Conservation (phyloP, 2,329 filamentous ascomycete genomes). For the Paecilomyces dactylethromorphus region DNA sequence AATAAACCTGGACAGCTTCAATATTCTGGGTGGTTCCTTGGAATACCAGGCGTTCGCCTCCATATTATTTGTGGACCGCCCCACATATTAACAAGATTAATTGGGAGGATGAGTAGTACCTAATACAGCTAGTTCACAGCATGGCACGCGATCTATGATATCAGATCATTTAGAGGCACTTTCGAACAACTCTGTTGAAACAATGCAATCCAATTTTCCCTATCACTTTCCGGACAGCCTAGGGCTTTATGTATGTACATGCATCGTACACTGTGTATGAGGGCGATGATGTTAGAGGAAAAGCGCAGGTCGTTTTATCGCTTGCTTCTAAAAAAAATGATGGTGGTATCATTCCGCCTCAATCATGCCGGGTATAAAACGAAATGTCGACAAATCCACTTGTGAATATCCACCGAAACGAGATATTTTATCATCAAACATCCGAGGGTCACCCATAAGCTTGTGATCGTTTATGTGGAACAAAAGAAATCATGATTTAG, state of each 20-base stretch:
- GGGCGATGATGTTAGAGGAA: background rate
- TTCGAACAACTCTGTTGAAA: too few species aligned
- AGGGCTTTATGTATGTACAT: background rate
- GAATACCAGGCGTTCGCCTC: too few species aligned
- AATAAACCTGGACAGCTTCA: too few species aligned
- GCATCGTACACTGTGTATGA: background rate
- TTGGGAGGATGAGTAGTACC: too few species aligned
- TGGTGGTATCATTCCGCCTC: background rate
- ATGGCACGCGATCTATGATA: too few species aligned
- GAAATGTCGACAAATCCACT: background rate
- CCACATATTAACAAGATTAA: too few species aligned
- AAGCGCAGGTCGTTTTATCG: background rate
- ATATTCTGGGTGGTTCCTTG: too few species aligned
- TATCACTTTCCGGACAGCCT: background rate
- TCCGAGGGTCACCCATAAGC: background rate
- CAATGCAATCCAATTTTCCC: background rate
- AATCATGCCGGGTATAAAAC: background rate
- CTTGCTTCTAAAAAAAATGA: slow-evolving; percentile 1
- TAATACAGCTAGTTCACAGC: too few species aligned
- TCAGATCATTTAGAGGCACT: too few species aligned
- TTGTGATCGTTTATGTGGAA: background rate
- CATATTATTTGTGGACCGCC: too few species aligned
- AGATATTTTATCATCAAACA: background rate
- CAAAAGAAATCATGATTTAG: background rate
- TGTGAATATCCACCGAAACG: background rate